Conservation (phyloP, 768 basidiomycete genomes). For the Mycena sanguinolenta region DNA sequence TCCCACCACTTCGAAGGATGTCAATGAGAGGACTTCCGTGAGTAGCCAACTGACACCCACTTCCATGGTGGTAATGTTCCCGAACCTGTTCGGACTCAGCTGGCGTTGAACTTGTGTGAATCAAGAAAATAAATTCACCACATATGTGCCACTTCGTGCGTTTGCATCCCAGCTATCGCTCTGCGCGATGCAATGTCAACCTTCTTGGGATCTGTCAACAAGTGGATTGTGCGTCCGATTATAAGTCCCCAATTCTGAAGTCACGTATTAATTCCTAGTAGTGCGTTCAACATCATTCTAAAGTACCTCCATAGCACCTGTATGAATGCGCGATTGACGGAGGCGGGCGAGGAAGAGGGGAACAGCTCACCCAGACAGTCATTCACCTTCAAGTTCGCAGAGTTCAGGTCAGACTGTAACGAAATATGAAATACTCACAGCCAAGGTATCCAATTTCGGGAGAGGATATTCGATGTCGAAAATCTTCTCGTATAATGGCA, state of each 20-base stretch:
- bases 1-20: slow-evolving; percentile 81
- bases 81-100: slow-evolving; percentile 72
- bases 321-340: slow-evolving; percentile 7
- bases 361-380: slow-evolving; percentile 80
- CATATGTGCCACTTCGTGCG: slow-evolving; percentile 91
- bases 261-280: no score
- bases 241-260: slow-evolving; percentile 88
- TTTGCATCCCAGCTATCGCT: slow-evolving; percentile 77
- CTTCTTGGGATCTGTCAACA: slow-evolving; percentile 81
- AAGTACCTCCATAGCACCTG: slow-evolving; percentile 86
- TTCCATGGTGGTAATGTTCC: slow-evolving; percentile 88
- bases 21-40: background rate
- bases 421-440: slow-evolving; percentile 54
- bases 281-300: no score
- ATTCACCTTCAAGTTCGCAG: slow-evolving; percentile 63
- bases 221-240: slow-evolving; percentile 87
- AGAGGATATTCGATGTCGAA: slow-evolving; percentile 26
- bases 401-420: slow-evolving; percentile 55
- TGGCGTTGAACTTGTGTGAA: background rate
- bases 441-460: slow-evolving; percentile 94
- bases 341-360: background rate
- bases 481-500: slow-evolving; percentile 74
- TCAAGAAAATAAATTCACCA: slow-evolving; percentile 58
- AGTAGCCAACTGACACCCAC: background rate
- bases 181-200: slow-evolving; percentile 83